Evolutionary conservation across 352 stramenopile genomes (phyloP).

Genomic region (Blastocystis hominis): DNA sequence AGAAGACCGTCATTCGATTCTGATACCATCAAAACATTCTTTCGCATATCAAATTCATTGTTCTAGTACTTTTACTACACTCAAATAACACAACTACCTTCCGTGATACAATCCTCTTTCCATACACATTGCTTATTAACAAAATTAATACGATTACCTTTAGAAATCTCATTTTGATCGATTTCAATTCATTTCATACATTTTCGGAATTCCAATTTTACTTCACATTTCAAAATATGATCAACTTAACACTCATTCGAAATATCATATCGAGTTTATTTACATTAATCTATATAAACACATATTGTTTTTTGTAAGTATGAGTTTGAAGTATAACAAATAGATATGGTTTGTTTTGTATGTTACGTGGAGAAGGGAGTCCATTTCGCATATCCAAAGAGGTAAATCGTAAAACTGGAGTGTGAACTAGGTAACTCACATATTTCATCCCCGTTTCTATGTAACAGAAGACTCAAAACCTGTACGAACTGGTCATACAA

Average conservation of each 20-base stretch:
- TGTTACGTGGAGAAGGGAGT: slow-evolving; percentile 41
- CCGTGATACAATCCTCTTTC: too few relatives aligned
- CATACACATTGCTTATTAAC: too few relatives aligned
- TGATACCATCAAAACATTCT: slow-evolving; percentile 1
- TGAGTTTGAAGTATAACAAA: not conserved
- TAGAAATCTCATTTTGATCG: too few relatives aligned
- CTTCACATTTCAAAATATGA: too few relatives aligned
- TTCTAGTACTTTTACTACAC: not conserved
- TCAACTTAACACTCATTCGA: not conserved
- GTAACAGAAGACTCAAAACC: slow-evolving; percentile 5
- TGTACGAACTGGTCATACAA: slow-evolving; percentile 30
- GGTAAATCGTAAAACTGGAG: not conserved
- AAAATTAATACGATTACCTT: too few relatives aligned
- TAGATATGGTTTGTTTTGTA: slow-evolving; percentile 46
- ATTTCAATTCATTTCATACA: too few relatives aligned
- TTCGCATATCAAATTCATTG: not conserved
- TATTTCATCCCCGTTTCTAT: slow-evolving; percentile 48
- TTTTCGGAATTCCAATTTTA: too few relatives aligned
- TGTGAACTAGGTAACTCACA: slow-evolving; percentile 11
- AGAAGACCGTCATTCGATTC: not conserved
- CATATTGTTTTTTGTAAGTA: slow-evolving; percentile 41
- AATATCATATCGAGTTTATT: not conserved
- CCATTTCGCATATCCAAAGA: slow-evolving; percentile 44
- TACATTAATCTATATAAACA: slow-evolving; percentile 27
- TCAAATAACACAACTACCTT: too few relatives aligned